Percentiles rank a stretch among this genome's conserved stretches.
phyloP scores from a whole-genome alignment of 768 basidiomycete species.

The Xerocomus brunneocitrinus region DNA sequence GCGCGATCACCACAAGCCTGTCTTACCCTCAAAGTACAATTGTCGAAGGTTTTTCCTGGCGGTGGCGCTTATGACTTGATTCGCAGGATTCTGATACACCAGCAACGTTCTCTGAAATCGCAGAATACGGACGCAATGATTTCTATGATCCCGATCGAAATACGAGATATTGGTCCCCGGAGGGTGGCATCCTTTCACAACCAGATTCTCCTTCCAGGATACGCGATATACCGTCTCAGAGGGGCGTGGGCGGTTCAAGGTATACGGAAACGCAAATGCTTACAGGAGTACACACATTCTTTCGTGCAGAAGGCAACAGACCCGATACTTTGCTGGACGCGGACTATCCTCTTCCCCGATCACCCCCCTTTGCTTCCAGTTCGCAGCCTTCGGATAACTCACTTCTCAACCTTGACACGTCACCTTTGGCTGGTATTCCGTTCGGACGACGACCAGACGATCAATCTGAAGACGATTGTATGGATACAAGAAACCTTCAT shows the following conservation, averaged over 20 bases:
- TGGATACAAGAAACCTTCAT: not conserved
- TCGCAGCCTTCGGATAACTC: conserved; percentile 11
- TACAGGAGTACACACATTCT: not conserved
- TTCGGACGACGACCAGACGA: not conserved
- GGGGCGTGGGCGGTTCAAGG: conserved; percentile 3
- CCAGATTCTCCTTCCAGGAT: not conserved
- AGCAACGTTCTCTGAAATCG: not conserved
- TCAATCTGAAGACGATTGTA: not conserved
- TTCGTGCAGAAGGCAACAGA: not conserved
- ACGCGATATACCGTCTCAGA: not conserved
- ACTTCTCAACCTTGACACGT: conserved; percentile 23
- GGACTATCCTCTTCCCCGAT: conserved; percentile 14
- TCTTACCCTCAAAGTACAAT: conserved; percentile 12
- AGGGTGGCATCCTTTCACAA: not conserved
- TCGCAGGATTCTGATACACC: conserved; percentile 2
- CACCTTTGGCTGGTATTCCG: conserved; percentile 8
- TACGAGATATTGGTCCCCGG: not conserved
- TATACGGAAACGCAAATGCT: not conserved
- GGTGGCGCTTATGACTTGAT: conserved; percentile 3
- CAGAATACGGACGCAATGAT: not conserved
- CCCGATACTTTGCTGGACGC: not conserved
- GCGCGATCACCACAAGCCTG: not conserved
- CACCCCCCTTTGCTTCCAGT: conserved; percentile 20
- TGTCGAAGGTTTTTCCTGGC: not conserved
- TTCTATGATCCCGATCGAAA: not conserved